phyloP scores from a whole-genome alignment of 1,139 yeast genomes.

The Kluyveromyces sp. region DNA sequence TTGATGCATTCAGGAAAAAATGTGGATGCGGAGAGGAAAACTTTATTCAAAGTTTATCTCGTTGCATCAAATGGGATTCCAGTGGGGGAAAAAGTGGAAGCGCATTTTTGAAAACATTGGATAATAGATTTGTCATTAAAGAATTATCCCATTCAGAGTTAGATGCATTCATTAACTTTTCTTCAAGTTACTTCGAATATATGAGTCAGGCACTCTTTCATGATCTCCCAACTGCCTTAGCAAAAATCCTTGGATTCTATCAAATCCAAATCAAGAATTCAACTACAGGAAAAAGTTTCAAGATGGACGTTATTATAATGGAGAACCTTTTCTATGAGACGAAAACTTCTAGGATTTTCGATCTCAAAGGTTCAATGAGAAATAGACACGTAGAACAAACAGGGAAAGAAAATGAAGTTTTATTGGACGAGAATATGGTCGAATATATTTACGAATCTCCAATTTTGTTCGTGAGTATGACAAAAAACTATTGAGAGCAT shows the following conservation, averaged over 20 bases:
- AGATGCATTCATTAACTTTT: conserved; percentile 90
- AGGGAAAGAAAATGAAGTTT: conserved; percentile 89
- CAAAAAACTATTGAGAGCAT: conserved; percentile 75
- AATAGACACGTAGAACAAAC: conserved; percentile 95
- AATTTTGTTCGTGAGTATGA: conserved; percentile 85
- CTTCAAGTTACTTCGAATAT: conserved; percentile 93
- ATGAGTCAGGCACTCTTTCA: conserved; percentile 94
- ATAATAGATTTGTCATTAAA: conserved; percentile 82
- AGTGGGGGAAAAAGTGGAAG: conserved; percentile 97
- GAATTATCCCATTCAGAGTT: conserved; percentile 83
- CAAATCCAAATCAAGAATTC: conserved; percentile 84
- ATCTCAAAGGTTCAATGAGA: conserved; percentile 95
- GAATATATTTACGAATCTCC: conserved; percentile 97
- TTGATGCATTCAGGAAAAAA: conserved; percentile 82
- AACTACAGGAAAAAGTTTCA: conserved; percentile 63
- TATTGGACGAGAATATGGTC: conserved; percentile 95
- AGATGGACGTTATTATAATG: conserved; percentile 91
- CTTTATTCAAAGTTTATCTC: conserved; percentile 79
- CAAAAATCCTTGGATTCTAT: conserved; percentile 91
- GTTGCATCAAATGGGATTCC: conserved; percentile 94
- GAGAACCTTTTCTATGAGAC: conserved; percentile 87
- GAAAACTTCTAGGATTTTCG: conserved; percentile 81
- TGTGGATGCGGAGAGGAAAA: conserved; percentile 65
- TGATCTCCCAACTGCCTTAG: conserved; percentile 87
- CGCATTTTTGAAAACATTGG: conserved; percentile 83